A percentile compares a stretch with the other conserved stretches of the same genome.
phyloP scores from a whole-genome alignment of 2,329 filamentous ascomycete genomes.

The Clarireedia monteithiana region DNA sequence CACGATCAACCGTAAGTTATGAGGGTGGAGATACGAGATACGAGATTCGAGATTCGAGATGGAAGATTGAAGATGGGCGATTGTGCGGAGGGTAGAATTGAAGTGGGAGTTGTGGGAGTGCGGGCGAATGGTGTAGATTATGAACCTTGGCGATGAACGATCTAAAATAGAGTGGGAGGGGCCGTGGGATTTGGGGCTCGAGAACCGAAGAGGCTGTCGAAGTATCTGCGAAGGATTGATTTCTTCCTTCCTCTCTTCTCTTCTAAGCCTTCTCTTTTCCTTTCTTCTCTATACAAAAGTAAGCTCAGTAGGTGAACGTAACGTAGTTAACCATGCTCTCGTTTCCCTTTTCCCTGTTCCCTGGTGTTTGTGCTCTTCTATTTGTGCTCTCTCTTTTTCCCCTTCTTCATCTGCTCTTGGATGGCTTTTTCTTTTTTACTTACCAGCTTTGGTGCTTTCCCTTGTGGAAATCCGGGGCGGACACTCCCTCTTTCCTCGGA shows the following conservation, averaged over 20 bases:
- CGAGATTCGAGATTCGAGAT: too few species aligned
- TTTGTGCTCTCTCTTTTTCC: neutral
- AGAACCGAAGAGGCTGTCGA: too few species aligned
- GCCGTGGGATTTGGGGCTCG: too few species aligned
- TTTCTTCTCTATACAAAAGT: neutral
- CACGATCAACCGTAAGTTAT: neutral
- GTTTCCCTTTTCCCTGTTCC: too few species aligned
- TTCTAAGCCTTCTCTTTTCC: neutral
- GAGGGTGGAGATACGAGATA: too few species aligned
- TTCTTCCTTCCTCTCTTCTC: neutral
- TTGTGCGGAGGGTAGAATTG: neutral
- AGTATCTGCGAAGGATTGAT: neutral
- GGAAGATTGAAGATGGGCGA: neutral
- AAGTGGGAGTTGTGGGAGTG: neutral
- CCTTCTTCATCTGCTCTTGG: neutral
- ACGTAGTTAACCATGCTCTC: too few species aligned
- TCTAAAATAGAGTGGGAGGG: too few species aligned
- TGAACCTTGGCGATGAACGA: too few species aligned
- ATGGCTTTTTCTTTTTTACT: too few species aligned
- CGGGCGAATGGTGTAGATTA: too few species aligned
- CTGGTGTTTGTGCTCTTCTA: too few species aligned
- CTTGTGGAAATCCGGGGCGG: neutral
- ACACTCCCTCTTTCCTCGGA: neutral
- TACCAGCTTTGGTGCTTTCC: neutral
- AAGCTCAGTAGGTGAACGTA: too few species aligned